Percentiles rank a stretch among this genome's conserved stretches.
These are phyloP conservation scores for Ramaria sp. DNA, from an alignment of 768 basidiomycete species.

Conservation along the genomic window DNA sequence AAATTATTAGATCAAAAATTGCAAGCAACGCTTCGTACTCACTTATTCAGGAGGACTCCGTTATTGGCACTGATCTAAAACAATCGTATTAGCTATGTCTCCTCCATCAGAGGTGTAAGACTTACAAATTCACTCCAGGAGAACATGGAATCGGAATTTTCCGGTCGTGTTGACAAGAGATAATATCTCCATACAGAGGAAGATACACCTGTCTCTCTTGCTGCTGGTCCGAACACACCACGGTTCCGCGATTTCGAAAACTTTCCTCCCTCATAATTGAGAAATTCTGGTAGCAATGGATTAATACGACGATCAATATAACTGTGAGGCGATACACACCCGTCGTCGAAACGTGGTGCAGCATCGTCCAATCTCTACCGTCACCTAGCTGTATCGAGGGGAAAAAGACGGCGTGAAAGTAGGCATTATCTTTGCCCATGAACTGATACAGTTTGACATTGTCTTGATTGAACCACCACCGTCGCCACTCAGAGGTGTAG, in stretches of 20 bases:
- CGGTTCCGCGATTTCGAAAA: constrained; percentile 97
- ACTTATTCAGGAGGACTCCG: constrained; percentile 91
- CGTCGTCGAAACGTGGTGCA: constrained; percentile 91
- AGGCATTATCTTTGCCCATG: constrained; percentile 99
- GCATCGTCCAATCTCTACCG: constrained; percentile 83
- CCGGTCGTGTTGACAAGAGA: constrained; percentile 83
- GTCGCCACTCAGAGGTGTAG: constrained; percentile 88
- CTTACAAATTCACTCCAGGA: constrained; percentile 91
- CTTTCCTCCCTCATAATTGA: constrained; percentile 98
- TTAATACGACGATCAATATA: not conserved
- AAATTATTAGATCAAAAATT: not conserved
- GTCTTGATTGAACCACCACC: constrained; percentile 93
- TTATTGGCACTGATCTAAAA: constrained; percentile 82
- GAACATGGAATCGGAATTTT: constrained; percentile 91
- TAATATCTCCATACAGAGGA: constrained; percentile 97
- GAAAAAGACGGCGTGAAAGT: constrained; percentile 96
- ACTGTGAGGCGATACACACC: constrained; percentile 36
- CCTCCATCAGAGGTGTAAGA: not conserved
- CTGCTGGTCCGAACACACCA: constrained; percentile 93
- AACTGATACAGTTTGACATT: constrained; percentile 93
- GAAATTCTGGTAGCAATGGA: constrained; percentile 51
- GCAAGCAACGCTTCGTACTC: too few relatives aligned
- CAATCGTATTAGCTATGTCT: not conserved
- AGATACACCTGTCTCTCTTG: constrained; percentile 87
- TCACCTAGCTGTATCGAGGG: constrained; percentile 86